Evolutionary conservation across 23 red algal species (phyloP), one percentile per base, ranked within the genome.

Genomic region (Gracilaria gracilis): DNA sequence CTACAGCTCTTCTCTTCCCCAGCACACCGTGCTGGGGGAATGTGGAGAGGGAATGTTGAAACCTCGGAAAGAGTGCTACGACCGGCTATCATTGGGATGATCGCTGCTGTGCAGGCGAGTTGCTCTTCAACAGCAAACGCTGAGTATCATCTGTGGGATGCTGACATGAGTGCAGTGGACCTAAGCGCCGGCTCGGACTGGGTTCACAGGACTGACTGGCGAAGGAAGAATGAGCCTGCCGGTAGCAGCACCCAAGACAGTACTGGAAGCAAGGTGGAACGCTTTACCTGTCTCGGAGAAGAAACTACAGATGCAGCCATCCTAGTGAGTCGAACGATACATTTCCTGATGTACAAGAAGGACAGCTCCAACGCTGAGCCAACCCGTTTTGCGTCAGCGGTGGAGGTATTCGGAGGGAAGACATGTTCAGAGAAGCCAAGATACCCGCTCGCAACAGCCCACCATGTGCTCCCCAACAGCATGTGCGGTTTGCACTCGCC

Each of bases 41-140:
- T 88, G 84, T 88, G 84, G 84, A 48, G 84, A 15, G 84, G 66
- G 33, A 75, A 88, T 42, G 55, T 88, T 35, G 47, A 37, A 50
- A 46, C 4, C 8, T 17, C 35, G 34, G 84, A 88, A 57, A 51
- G 84, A 37, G 19, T 74, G 36, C 35, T 57, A 9, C 1, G 62
- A 20, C 70, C 61, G 17, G 25, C 19, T 44, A n/a, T 88, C 31
- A 34, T 58, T 16, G 40, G 31, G 4, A 49, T 48, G 42, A 61
- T 69, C 23, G 19, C 4, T 21, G 24, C 31, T 69, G 7, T 55
- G 39, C 66, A 54, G 31, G 34, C 42, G 25, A 46, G 72, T 25
- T 77, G 20, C 27, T 50, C 21, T 77, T 25, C 48, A 47, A 13
- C 48, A 14, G 1, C 0, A 1, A 53, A 24, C 21, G 15, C 9